These are phyloP conservation scores for Tulasnella sp. DNA, from an alignment of 768 basidiomycete species.

Conservation along the genomic window DNA sequence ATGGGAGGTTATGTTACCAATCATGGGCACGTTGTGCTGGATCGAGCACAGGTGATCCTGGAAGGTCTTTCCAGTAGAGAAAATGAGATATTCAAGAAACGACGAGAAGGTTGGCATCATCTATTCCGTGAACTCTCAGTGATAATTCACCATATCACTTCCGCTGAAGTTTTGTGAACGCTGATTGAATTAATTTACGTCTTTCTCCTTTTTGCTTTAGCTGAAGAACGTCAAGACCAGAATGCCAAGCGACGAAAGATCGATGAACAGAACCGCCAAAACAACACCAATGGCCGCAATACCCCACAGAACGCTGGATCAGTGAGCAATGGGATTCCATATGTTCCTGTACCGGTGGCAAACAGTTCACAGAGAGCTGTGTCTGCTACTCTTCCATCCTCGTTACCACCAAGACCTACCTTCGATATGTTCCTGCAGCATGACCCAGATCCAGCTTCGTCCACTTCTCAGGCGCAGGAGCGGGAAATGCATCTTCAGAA, in stretches of 20 bases:
- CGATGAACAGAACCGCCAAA: constrained; percentile 25
- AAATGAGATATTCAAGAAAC: constrained; percentile 85
- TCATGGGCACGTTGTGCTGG: constrained; percentile 75
- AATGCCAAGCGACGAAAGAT: constrained; percentile 78
- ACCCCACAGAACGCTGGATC: too few species aligned
- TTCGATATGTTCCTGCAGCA: constrained; percentile 54
- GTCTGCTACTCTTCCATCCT: constrained; percentile 34
- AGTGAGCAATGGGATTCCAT: too few species aligned
- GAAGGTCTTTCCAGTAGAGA: constrained; percentile 89
- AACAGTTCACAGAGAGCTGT: too few species aligned
- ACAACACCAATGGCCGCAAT: constrained; percentile 31
- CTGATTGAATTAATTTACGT: neutral
- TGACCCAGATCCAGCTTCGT: neutral
- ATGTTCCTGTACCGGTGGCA: constrained; percentile 17
- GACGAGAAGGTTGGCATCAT: constrained; percentile 70
- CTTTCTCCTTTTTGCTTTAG: constrained; percentile 32
- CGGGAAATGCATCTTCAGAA: too few species aligned
- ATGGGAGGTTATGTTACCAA: constrained; percentile 98
- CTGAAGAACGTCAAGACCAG: constrained; percentile 86
- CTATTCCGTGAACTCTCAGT: neutral
- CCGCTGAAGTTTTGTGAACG: too few species aligned
- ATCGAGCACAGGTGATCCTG: constrained; percentile 84
- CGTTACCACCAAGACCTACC: constrained; percentile 49
- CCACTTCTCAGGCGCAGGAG: neutral
- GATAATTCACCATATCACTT: neutral